Evolutionary conservation across 371 early-diverging fungal genomes (phyloP), one percentile per base, ranked within the genome.

Genomic region (Mucor mucedo): DNA sequence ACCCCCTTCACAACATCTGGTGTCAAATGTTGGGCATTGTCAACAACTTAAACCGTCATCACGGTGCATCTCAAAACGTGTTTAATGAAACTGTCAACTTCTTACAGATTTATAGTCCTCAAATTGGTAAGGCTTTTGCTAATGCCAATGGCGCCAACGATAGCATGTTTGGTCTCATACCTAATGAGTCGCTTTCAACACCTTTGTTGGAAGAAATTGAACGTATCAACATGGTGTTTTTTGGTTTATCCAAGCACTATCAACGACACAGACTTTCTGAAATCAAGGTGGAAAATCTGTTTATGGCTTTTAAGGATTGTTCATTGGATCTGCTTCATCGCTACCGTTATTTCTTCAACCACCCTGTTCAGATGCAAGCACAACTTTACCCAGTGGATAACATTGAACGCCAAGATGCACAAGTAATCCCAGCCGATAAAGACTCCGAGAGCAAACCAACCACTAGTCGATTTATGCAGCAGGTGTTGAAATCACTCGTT

Each of bases 361-460:
- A 78, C 59, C 82, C 82, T 10, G 58, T 71, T 6, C 77, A 78
- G 45, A 67, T 81, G 64, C 79, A 77, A 59, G 75, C 77, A 4
- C 79, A 73, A 55, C 63, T 81, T 8, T 77, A 72, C 44, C 82
- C 79, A 0, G 63, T 75, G 2, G 69, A 75, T 55, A 62, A 73
- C 27, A 52, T 48, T 14, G 82, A 81, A 55, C 62, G 66, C 11
- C 59, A 59, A 38, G 62, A 72, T n/a, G 69, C 66, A 30, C 69
- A 75, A 16, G 3, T 44, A 10, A 9, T 5, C 4, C 4, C 21
- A 48, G 4, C 42, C n/a, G 33, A 41, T 10, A 52, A 60, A 32
- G 45, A 58, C 6, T 45, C 45, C 21, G 39, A 35, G 2, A 8
- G 29, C 10, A 42, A 50, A 30, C 13, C 30, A 32, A 42, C 40